A percentile compares a stretch with the other conserved stretches of the same genome.
Conservation (phyloP, 768 basidiomycete genomes). For the Tremella fuciformis region DNA sequence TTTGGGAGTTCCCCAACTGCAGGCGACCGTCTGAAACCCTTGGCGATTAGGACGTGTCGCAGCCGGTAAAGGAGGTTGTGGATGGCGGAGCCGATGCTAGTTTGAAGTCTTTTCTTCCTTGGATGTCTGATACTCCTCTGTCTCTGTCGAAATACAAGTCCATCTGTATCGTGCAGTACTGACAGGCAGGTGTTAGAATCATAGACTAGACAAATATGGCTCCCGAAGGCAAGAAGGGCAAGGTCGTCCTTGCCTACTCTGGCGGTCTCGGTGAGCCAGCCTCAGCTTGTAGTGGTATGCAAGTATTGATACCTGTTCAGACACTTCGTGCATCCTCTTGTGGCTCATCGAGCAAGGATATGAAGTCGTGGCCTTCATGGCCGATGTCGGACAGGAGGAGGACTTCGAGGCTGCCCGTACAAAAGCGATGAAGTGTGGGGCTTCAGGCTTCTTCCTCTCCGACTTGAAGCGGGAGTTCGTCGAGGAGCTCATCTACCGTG, state of each 20-base stretch:
- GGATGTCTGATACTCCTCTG: constrained; percentile 49
- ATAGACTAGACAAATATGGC: constrained; percentile 24
- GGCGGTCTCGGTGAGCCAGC: constrained; percentile 81
- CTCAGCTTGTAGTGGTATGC: constrained; percentile 5
- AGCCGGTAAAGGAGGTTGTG: constrained; percentile 26
- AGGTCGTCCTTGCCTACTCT: constrained; percentile 95
- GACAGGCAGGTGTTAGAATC: constrained; percentile 18
- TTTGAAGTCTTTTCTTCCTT: constrained; percentile 53
- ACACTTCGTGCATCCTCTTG: constrained; percentile 97
- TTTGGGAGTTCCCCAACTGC: constrained; percentile 24
- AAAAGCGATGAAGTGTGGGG: constrained; percentile 87
- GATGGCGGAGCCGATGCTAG: constrained; percentile 43
- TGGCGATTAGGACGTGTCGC: constrained; percentile 23
- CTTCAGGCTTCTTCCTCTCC: constrained; percentile 94
- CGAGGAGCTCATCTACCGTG: constrained; percentile 86
- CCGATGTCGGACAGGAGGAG: constrained; percentile 58
- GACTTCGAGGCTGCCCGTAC: constrained; percentile 87
- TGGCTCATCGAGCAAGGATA: constrained; percentile 99
- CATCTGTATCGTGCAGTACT: not conserved
- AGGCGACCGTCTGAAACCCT: constrained; percentile 25
- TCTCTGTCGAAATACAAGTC: constrained; percentile 4
- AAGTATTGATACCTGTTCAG: constrained; percentile 54
- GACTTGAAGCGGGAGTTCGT: constrained; percentile 94
- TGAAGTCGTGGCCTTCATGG: constrained; percentile 88
- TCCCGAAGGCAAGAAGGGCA: constrained; percentile 59